phyloP scores from a whole-genome alignment of 2,329 filamentous ascomycete genomes.

The Corinectria fuckeliana region DNA sequence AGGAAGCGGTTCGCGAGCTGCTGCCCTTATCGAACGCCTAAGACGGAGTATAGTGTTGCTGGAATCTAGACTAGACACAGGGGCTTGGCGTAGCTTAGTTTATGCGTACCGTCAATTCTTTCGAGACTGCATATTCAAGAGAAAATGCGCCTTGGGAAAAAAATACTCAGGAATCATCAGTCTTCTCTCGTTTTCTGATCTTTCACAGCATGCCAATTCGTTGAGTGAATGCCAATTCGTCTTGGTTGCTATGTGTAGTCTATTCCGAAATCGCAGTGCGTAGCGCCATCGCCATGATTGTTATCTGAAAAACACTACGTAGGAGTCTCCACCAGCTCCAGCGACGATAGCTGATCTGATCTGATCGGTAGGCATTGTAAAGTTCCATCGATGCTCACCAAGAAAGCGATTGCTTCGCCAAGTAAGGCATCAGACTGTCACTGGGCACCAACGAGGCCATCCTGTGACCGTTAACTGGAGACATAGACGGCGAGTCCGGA shows the following conservation, averaged over 20 bases:
- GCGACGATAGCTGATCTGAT: neutral
- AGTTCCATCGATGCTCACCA: neutral
- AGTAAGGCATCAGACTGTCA: neutral
- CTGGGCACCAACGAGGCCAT: neutral
- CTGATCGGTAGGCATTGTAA: neutral
- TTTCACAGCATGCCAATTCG: neutral
- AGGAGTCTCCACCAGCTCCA: neutral
- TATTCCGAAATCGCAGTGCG: neutral
- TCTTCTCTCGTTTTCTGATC: neutral
- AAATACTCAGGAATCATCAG: neutral
- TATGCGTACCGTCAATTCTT: neutral
- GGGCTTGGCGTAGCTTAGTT: neutral
- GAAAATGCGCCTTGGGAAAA: neutral
- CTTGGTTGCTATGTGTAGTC: neutral
- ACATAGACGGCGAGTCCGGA: neutral
- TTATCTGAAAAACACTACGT: neutral
- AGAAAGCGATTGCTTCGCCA: neutral
- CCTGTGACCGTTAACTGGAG: neutral
- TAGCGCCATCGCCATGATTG: neutral
- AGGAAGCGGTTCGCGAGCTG: neutral
- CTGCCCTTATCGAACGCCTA: neutral
- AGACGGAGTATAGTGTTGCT: neutral
- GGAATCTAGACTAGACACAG: neutral
- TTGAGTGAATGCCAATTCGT: neutral
- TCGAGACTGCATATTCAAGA: neutral